These are phyloP conservation scores for Ordospora pajunii DNA, from an alignment of 371 early-diverging fungal genomes.

Conservation along the genomic window DNA sequence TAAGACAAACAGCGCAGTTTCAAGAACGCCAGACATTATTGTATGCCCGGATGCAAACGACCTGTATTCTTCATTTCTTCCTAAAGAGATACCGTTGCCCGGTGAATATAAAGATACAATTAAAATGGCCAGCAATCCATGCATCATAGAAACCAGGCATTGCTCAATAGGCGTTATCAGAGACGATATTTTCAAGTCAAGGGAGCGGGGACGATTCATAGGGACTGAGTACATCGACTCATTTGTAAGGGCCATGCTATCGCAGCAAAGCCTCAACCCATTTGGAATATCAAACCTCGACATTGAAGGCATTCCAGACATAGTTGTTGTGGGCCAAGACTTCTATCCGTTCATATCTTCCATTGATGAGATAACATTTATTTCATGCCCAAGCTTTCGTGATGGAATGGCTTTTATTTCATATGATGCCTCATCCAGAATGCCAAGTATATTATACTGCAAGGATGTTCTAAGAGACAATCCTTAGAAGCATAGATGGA, in stretches of 20 bases:
- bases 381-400: not conserved
- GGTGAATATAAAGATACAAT: not conserved
- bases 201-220: constrained; percentile 26
- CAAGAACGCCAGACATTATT: not conserved
- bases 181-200: constrained; percentile 23
- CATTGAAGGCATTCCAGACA: not conserved
- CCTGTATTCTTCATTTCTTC: not conserved
- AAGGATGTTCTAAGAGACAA: not conserved
- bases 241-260: constrained; percentile 22
- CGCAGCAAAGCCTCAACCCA: constrained; percentile 37
- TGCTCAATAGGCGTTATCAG: constrained; percentile 12
- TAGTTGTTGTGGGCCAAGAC: constrained; percentile 28
- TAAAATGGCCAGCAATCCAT: constrained; percentile 27
- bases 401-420: constrained; percentile 5
- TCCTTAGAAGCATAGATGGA: no score
- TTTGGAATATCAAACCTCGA: constrained; percentile 15
- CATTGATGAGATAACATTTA: constrained; percentile 8
- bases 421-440: not conserved
- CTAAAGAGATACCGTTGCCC: not conserved
- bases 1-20: not conserved
- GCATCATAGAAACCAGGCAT: constrained; percentile 1
- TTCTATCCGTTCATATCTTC: not conserved
- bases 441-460: not conserved
- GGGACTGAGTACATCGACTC: constrained; percentile 32
- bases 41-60: constrained; percentile 7